Conservation (phyloP, 768 basidiomycete species). For the Leucosporidium yakuticum region DNA sequence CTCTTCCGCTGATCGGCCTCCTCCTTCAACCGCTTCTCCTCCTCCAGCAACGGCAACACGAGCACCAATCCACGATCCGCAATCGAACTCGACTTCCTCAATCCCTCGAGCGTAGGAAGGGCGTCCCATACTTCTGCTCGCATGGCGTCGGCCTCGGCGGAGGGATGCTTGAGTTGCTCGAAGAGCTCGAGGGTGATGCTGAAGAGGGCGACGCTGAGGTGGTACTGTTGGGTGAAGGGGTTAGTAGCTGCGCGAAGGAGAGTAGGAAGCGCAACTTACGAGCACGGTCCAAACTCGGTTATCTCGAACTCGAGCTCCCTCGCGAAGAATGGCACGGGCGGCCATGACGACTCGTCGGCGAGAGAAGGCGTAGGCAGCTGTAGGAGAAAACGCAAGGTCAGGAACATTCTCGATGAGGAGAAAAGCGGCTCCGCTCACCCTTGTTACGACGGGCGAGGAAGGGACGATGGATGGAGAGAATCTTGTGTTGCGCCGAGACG, state of each 20-base stretch:
- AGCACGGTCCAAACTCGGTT: conserved; percentile 22
- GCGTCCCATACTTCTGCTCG: conserved; percentile 18
- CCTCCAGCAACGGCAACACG: conserved; percentile 23
- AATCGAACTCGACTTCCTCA: conserved; percentile 21
- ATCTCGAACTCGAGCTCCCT: conserved; percentile 1
- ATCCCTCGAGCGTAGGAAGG: conserved; percentile 21
- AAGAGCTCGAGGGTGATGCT: conserved; percentile 30
- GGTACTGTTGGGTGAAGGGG: too few species aligned
- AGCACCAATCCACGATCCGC: conserved; percentile 25
- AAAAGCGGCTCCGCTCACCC: conserved; percentile 3
- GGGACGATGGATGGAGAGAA: conserved; percentile 31
- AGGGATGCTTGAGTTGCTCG: conserved; percentile 20
- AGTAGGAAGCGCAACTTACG: not conserved
- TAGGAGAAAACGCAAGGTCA: not conserved
- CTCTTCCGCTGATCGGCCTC: conserved; percentile 7
- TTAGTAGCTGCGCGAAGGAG: too few species aligned
- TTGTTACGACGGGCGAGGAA: conserved; percentile 26
- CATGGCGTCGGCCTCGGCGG: conserved; percentile 17
- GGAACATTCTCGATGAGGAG: not conserved
- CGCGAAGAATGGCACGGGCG: conserved; percentile 29
- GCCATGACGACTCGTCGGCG: conserved; percentile 27
- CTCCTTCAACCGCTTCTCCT: conserved; percentile 23
- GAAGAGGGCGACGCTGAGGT: conserved; percentile 28
- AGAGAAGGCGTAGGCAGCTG: conserved; percentile 24
- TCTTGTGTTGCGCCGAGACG: conserved; percentile 30